These are phyloP conservation scores for Tetraselmis striata DNA, from an alignment of 139 green algal genomes.

Conservation along the genomic window DNA sequence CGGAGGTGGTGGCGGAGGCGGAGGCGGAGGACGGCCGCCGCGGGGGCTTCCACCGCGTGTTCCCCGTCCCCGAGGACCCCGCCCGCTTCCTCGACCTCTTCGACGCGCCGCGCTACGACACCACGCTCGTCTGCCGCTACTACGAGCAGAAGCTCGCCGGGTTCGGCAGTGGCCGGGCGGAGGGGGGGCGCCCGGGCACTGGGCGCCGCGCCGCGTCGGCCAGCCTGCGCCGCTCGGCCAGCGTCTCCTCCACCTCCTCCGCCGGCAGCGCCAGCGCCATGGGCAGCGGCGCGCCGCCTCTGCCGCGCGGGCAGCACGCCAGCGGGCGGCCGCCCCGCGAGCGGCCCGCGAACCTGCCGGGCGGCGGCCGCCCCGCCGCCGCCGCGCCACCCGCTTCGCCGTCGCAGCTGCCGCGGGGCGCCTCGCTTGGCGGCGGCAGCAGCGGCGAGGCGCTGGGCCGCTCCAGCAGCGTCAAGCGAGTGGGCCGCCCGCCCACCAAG, in stretches of 20 bases:
- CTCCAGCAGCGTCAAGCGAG: not conserved
- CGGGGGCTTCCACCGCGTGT: conserved; percentile 14
- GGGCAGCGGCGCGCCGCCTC: too few species aligned
- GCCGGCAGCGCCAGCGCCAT: too few species aligned
- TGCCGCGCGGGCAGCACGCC: too few species aligned
- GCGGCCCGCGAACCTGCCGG: too few species aligned
- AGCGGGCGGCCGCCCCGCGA: too few species aligned
- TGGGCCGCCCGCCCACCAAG: not conserved
- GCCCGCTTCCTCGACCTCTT: conserved; percentile 12
- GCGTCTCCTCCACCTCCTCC: not conserved
- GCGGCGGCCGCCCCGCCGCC: too few species aligned
- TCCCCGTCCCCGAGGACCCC: conserved; percentile 8
- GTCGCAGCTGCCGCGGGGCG: not conserved
- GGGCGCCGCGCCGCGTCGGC: not conserved
- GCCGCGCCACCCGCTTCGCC: too few species aligned
- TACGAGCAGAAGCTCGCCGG: not conserved
- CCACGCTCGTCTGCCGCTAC: conserved; percentile 5
- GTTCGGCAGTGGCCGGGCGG: too few species aligned
- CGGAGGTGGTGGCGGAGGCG: conserved; percentile 34
- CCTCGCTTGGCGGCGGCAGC: not conserved
- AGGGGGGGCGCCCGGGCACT: not conserved
- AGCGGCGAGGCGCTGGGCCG: not conserved
- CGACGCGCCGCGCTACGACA: conserved; percentile 4
- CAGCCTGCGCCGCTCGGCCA: not conserved
- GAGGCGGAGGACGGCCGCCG: conserved; percentile 34